Conservation (phyloP, 805 yeast species). For the Brettanomyces bruxellensis region DNA sequence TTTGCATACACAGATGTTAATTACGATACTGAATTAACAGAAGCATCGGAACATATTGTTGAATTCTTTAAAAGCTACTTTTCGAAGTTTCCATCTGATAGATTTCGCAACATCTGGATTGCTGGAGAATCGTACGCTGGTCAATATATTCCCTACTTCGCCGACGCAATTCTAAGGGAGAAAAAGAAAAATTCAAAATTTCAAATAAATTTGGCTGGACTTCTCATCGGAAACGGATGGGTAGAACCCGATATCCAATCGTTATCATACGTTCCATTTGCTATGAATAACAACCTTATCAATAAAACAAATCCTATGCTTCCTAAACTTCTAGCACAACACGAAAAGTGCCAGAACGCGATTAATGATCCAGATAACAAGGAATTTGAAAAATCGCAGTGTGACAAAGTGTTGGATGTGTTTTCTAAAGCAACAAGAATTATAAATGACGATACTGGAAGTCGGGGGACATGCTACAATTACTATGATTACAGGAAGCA, state of each 20-base stretch:
- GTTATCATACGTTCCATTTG: constrained; percentile 67
- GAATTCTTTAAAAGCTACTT: constrained; percentile 60
- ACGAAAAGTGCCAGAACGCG: constrained; percentile 52
- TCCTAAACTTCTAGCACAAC: constrained; percentile 34
- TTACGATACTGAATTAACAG: constrained; percentile 45
- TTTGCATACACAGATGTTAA: constrained; percentile 45
- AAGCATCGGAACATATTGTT: constrained; percentile 56
- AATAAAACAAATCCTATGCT: constrained; percentile 30
- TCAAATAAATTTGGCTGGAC: constrained; percentile 44
- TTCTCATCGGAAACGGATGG: constrained; percentile 91
- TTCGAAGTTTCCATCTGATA: constrained; percentile 64
- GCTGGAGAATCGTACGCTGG: constrained; percentile 98
- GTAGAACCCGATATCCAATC: constrained; percentile 83
- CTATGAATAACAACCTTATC: constrained; percentile 50
- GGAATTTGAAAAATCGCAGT: constrained; percentile 21
- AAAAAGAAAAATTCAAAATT: constrained; percentile 25
- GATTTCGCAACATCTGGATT: constrained; percentile 52
- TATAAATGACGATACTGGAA: constrained; percentile 10
- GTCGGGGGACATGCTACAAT: constrained; percentile 55
- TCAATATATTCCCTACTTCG: constrained; percentile 88
- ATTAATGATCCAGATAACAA: constrained; percentile 24
- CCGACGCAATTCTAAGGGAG: constrained; percentile 45
- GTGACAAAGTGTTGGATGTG: constrained; percentile 33
- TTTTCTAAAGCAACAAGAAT: constrained; percentile 28
- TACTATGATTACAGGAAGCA: constrained; percentile 69